Evolutionary conservation across 495 filamentous ascomycete species (phyloP).

Genomic region (Daldinia caldariorum): DNA sequence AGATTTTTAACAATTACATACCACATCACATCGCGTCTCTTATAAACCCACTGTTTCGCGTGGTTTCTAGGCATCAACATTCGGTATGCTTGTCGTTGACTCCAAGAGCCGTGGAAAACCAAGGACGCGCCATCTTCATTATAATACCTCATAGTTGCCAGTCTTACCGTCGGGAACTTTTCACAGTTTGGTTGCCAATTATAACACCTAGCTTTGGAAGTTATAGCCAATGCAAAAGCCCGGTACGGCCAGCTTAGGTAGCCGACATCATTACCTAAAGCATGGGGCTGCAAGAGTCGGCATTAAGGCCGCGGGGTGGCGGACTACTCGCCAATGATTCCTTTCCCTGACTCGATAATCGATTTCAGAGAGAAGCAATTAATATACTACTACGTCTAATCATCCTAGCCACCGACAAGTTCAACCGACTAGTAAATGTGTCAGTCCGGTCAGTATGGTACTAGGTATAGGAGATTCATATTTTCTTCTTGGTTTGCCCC

Average conservation of each 20-base stretch:
- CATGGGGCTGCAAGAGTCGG: conserved; percentile 10
- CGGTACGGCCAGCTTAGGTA: neutral
- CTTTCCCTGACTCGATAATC: conserved; percentile 9
- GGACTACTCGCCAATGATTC: neutral
- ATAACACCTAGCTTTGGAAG: no score
- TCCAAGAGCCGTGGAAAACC: neutral
- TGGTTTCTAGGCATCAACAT: conserved; percentile 5
- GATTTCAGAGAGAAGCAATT: conserved; percentile 7
- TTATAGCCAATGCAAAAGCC: neutral
- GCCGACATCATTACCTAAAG: conserved; percentile 5
- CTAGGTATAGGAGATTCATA: no score
- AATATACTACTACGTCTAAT: conserved; percentile 9
- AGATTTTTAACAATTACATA: neutral
- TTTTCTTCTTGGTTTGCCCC: conserved; percentile 15
- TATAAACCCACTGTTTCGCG: conserved; percentile 7
- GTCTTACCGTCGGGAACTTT: neutral
- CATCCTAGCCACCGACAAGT: neutral
- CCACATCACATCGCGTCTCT: neutral
- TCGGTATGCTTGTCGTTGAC: neutral
- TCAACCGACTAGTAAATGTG: neutral
- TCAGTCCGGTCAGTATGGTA: conserved; percentile 2
- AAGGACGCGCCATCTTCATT: conserved; percentile 21
- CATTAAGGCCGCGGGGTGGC: conserved; percentile 13
- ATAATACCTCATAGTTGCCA: conserved; percentile 19
- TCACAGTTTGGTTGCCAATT: neutral